Conservation (phyloP, 257 asterid genomes). For the Capsicum chinense region DNA sequence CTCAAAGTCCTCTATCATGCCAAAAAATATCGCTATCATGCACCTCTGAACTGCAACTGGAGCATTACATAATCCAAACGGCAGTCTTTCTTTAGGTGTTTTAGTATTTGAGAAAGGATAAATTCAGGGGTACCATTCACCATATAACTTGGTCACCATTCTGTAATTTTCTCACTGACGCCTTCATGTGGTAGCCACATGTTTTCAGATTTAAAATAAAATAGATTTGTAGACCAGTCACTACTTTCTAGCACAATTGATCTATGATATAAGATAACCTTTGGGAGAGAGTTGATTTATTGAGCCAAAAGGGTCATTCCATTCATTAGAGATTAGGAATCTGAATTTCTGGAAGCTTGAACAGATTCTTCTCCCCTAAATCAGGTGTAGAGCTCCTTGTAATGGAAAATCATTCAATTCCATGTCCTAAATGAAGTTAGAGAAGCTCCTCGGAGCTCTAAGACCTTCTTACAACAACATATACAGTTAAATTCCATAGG, state of each 20-base stretch:
- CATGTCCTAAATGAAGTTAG: background rate
- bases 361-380: slow-evolving; percentile 1
- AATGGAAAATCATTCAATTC: background rate
- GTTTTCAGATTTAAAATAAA: background rate
- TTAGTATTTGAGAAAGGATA: no score
- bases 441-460: background rate
- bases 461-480: background rate
- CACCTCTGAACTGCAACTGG: no score
- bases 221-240: background rate
- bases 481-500: background rate
- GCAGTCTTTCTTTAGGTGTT: no score
- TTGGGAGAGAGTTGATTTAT: background rate
- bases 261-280: background rate
- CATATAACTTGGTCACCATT: no score
- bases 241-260: background rate
- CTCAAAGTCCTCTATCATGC: no score
- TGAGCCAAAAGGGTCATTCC: background rate
- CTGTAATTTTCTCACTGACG: no score
- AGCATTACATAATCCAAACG: no score
- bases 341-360: slow-evolving; percentile 10
- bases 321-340: background rate
- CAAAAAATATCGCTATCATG: no score
- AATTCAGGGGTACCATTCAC: no score
- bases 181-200: no score
- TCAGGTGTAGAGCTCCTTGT: background rate